Conservation (phyloP, 768 basidiomycete genomes). For the Russula griseocarnosa region DNA sequence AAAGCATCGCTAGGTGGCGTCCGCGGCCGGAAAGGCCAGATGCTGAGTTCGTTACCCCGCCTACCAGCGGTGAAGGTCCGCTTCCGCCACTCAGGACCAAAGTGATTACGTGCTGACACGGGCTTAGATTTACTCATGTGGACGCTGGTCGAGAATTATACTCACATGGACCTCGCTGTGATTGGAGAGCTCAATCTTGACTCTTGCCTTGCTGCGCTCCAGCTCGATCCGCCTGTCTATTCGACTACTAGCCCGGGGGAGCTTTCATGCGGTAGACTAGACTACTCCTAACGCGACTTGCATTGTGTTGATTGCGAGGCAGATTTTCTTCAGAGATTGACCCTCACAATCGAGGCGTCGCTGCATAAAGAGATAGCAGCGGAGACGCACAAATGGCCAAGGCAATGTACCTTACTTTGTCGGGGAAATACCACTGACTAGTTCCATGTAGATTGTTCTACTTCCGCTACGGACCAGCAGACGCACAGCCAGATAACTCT, state of each 20-base stretch:
- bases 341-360: slow-evolving; percentile 41
- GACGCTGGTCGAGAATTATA: slow-evolving; percentile 61
- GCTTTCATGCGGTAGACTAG: slow-evolving; percentile 34
- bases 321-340: slow-evolving; percentile 52
- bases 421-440: slow-evolving; percentile 7
- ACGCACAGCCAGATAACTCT: slow-evolving; percentile 35
- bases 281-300: neutral
- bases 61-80: slow-evolving; percentile 39
- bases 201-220: slow-evolving; percentile 46
- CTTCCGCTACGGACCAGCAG: slow-evolving; percentile 52
- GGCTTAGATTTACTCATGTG: slow-evolving; percentile 47
- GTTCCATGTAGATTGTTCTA: slow-evolving; percentile 44
- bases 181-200: slow-evolving; percentile 55
- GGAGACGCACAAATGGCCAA: slow-evolving; percentile 41
- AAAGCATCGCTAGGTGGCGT: slow-evolving; percentile 39
- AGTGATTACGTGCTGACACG: slow-evolving; percentile 4
- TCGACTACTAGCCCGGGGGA: slow-evolving; percentile 40
- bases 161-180: slow-evolving; percentile 63
- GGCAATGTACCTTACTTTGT: slow-evolving; percentile 32
- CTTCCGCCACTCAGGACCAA: slow-evolving; percentile 16
- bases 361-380: slow-evolving; percentile 22
- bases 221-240: slow-evolving; percentile 40
- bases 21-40: slow-evolving; percentile 19
- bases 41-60: slow-evolving; percentile 30
- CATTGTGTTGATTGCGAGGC: slow-evolving; percentile 24